Evolutionary conservation across 345 rosid species (phyloP).

Genomic region (Acer saccharum): DNA sequence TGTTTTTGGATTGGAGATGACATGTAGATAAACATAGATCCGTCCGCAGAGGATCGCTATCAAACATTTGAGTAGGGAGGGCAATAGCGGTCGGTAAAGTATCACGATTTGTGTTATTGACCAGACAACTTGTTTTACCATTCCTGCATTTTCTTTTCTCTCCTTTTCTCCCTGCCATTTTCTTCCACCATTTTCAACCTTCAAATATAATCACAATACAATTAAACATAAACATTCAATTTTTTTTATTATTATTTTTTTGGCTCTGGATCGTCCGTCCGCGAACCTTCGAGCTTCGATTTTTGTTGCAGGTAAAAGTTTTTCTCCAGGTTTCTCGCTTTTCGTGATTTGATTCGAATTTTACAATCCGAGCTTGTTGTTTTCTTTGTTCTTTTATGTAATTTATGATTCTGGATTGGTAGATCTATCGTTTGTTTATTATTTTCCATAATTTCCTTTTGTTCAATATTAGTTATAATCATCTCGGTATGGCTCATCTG

Average conservation of each 20-base stretch:
- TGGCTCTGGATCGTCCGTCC: not conserved
- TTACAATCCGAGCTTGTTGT: not conserved
- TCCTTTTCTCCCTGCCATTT: too few relatives aligned
- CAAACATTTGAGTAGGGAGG: slow-evolving; percentile 15
- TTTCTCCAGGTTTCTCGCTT: not conserved
- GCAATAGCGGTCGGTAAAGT: slow-evolving; percentile 30
- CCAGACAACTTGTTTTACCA: slow-evolving; percentile 23
- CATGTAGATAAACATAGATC: not conserved
- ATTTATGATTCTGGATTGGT: slow-evolving; percentile 5
- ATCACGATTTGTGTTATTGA: slow-evolving; percentile 31
- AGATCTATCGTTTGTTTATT: slow-evolving; percentile 13
- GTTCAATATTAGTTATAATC: not conserved
- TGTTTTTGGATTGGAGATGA: too few relatives aligned
- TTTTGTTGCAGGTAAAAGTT: slow-evolving; percentile 10
- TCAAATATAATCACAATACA: too few relatives aligned
- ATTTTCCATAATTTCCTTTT: not conserved
- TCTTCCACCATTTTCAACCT: too few relatives aligned
- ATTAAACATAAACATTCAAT: too few relatives aligned
- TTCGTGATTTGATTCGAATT: slow-evolving; percentile 2
- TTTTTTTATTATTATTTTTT: too few relatives aligned
- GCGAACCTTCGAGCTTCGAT: not conserved
- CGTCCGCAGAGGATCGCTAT: slow-evolving; percentile 8
- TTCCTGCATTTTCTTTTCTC: not conserved
- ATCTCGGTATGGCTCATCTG: not conserved
- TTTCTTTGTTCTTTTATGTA: not conserved